Conservation (phyloP, 768 basidiomycete genomes). For the Kwoniella europaea region DNA sequence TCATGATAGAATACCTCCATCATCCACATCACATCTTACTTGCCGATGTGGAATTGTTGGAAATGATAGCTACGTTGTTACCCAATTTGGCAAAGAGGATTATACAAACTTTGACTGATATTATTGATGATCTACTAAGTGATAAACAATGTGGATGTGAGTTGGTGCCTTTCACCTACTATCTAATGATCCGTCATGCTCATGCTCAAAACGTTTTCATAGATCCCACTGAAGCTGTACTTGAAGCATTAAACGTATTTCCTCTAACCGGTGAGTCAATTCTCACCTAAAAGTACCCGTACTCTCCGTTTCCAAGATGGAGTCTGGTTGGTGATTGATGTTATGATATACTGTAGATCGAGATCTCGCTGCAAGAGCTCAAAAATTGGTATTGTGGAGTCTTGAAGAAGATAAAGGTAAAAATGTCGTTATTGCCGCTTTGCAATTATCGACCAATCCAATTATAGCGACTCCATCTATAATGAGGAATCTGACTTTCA, state of each 20-base stretch:
- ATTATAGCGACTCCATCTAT: constrained; percentile 33
- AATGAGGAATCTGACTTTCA: constrained; percentile 40
- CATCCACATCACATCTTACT: constrained; percentile 34
- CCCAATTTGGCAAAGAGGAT: constrained; percentile 39
- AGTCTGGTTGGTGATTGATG: not conserved
- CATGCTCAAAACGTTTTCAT: not conserved
- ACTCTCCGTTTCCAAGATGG: too few relatives aligned
- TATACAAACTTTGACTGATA: constrained; percentile 37
- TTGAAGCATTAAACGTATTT: constrained; percentile 42
- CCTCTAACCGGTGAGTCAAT: constrained; percentile 40
- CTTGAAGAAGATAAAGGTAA: constrained; percentile 43
- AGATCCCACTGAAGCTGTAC: constrained; percentile 35
- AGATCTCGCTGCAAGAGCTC: constrained; percentile 35
- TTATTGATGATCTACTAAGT: constrained; percentile 36
- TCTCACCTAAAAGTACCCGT: too few relatives aligned
- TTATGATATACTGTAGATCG: constrained; percentile 21
- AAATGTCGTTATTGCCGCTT: constrained; percentile 40
- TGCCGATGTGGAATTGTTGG: constrained; percentile 36
- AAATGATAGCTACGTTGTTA: constrained; percentile 44
- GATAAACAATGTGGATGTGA: constrained; percentile 22
- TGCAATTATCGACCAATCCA: constrained; percentile 38
- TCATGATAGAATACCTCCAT: constrained; percentile 44
- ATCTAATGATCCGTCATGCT: too few relatives aligned
- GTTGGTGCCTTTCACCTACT: not conserved
- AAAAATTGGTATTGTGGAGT: constrained; percentile 44